Evolutionary conservation across 1,284 basidiomycete species (phyloP).

Genomic region (Ganoderma lingzhi): DNA sequence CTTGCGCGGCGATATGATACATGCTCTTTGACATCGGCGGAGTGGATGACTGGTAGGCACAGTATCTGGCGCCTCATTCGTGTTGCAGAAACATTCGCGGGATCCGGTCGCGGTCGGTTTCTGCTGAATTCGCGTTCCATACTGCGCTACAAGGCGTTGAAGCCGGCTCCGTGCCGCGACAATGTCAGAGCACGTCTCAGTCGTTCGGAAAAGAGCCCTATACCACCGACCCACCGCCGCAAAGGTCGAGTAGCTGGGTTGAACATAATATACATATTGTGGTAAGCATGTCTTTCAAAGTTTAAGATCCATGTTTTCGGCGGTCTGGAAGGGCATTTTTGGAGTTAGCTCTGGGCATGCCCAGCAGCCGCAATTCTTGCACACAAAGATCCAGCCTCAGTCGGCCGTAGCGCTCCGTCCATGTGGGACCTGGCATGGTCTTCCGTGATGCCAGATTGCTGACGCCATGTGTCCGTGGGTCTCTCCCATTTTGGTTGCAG

Average conservation of each 20-base stretch:
- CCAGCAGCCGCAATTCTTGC: not conserved
- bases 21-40: not conserved
- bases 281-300: not conserved
- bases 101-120: not conserved
- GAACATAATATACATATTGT: not conserved
- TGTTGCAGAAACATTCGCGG: not conserved
- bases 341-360: not conserved
- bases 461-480: slow-evolving; percentile 1
- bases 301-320: no score
- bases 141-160: not conserved
- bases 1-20: not conserved
- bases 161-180: no score
- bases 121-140: not conserved
- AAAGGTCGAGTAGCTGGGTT: not conserved
- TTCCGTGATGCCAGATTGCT: not conserved
- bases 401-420: not conserved
- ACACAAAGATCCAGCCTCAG: not conserved
- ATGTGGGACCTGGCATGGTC: slow-evolving; percentile 1
- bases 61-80: not conserved
- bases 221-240: not conserved
- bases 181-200: no score
- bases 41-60: not conserved
- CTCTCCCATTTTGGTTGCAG: not conserved
- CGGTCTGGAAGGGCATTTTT: not conserved
- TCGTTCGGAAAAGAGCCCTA: not conserved